These are phyloP conservation scores for Zymoseptoria ardabiliae DNA, from an alignment of 2,329 filamentous ascomycete genomes.

Conservation along the genomic window DNA sequence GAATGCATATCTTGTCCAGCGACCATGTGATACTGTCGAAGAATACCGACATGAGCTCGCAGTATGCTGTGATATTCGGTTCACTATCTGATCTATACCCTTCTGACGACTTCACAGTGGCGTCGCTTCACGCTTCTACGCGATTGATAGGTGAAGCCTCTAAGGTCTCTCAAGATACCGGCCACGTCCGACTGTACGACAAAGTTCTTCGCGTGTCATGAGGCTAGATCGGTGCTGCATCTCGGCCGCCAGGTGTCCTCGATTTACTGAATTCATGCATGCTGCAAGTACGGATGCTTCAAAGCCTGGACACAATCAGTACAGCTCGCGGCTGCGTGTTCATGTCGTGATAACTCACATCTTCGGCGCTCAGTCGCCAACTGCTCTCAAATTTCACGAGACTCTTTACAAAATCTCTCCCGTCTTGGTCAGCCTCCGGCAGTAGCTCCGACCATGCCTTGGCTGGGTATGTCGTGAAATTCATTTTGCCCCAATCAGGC, in stretches of 20 bases:
- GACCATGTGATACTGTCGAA: no score
- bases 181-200: no score
- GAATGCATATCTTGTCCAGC: background rate
- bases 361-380: constrained; percentile 57
- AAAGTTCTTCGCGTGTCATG: no score
- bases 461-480: constrained; percentile 68
- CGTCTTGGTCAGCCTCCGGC: constrained; percentile 49
- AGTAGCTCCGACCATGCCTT: constrained; percentile 65
- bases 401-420: constrained; percentile 57
- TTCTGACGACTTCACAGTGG: no score
- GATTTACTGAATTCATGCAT: background rate
- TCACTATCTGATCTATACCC: no score
- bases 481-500: constrained; percentile 78
- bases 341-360: constrained; percentile 38
- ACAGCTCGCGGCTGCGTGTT: background rate
- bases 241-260: background rate
- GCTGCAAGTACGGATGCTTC: constrained; percentile 9
- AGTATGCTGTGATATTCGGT: no score
- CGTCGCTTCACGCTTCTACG: no score
- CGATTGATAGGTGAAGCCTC: no score
- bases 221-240: background rate
- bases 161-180: no score
- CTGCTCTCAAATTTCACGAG: constrained; percentile 68
- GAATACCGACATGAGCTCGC: no score
- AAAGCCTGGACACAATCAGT: constrained; percentile 9